Base-by-base conservation (phyloP, 2,329 filamentous ascomycete genomes). In the Exophiala xenobiotica region DNA sequence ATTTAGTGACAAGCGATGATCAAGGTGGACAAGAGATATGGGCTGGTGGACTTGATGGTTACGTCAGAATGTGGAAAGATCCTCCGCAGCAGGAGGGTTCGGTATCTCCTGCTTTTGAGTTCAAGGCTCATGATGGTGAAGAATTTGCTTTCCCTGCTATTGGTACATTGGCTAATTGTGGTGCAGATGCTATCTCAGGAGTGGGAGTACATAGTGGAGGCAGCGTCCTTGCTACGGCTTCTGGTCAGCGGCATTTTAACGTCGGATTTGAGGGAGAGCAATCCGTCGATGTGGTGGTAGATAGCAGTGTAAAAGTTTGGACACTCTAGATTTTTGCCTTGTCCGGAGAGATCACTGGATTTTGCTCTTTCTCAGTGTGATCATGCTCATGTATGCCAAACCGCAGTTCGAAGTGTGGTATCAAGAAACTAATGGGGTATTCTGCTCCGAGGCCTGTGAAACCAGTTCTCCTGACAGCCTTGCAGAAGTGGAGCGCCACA, bases 11-110 rank as follows among this genome's bases (percentile, higher is more conserved):
- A 23, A 58, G 62, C 54, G 40, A 66, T 45, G 39, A 65, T 16
- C 61, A 63, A 20, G 67, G 65, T 8, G 67, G 70, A 6, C 72
- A 77, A 59, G 78, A 83, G 60, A 66, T 85, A 16, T 84, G 80
- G 80, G 74, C 71, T 39, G 82, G 82, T 7, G 81, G 80, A 0
- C 73, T 65, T 1, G 81, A 85, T 68, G 82, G 82, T 0, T 61
- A 59, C 14, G 69, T 80, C 48, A 69, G 78, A 51, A 67, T 74
- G 47, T 81, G 79, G 79, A 68, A 65, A 35, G 68, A 75, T 51
- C 70, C 76, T 1, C 66, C 71, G n/a, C 58, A 63, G 31, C 61
- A 58, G 16, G 69, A 69, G 48, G 77, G 73, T 7, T 64, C 67
- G 3, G 64, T 74, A 27, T 57, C 65, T 16, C 71, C 78, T 2